Evolutionary conservation across 1,284 basidiomycete species (phyloP).

Genomic region (Peniophora sp.): DNA sequence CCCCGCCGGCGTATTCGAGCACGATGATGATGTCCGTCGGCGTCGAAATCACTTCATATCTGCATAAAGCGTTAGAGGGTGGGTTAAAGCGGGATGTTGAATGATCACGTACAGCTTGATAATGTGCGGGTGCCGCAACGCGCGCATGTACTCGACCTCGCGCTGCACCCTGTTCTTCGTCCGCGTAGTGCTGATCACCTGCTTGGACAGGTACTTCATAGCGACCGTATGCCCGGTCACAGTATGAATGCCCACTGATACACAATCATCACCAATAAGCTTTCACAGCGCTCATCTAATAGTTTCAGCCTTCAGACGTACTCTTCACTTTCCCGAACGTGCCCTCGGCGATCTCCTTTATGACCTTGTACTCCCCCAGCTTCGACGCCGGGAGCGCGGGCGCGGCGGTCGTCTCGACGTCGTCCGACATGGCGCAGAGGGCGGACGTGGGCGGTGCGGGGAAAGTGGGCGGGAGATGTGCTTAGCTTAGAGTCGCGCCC

Average conservation of each 20-base stretch:
- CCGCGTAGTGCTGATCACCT: constrained; percentile 86
- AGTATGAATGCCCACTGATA: constrained; percentile 84
- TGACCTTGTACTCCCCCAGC: constrained; percentile 73
- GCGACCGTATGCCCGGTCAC: constrained; percentile 94
- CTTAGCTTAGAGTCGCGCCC: no score
- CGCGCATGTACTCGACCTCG: constrained; percentile 93
- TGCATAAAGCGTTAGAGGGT: constrained; percentile 24
- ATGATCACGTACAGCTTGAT: constrained; percentile 75
- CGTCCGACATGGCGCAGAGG: constrained; percentile 9
- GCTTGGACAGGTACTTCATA: constrained; percentile 96
- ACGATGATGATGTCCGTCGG: constrained; percentile 94
- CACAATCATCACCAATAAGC: constrained; percentile 6
- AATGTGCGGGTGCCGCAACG: constrained; percentile 89
- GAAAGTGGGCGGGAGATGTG: neutral
- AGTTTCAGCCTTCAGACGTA: constrained; percentile 38
- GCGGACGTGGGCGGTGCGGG: constrained; percentile 1
- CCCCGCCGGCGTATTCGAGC: constrained; percentile 87
- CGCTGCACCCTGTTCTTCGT: constrained; percentile 89
- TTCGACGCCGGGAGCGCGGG: constrained; percentile 41
- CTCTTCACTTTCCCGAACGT: constrained; percentile 99
- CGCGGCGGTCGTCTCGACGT: constrained; percentile 5
- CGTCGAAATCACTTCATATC: constrained; percentile 93
- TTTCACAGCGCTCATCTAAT: constrained; percentile 6
- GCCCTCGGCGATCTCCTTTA: constrained; percentile 76
- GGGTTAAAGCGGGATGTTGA: constrained; percentile 5